Base-by-base conservation (phyloP, 495 filamentous ascomycete species). In the Talaromyces stipitatus region DNA sequence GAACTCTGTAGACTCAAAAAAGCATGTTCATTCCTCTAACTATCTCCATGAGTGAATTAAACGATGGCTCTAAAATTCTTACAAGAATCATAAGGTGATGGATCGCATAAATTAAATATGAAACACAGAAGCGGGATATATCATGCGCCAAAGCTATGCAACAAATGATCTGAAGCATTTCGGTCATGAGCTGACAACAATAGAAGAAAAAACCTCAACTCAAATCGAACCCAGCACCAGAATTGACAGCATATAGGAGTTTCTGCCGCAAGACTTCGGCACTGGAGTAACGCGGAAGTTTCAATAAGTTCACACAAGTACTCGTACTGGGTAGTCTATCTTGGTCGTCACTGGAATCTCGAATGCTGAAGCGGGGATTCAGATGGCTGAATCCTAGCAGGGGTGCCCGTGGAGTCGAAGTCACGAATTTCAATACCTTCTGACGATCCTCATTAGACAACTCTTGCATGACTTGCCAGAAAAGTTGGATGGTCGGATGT, bases 301-400 rank as follows among this genome's bases (percentile, higher is more conserved):
- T 99, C 32, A 99, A 69, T 55, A 97, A 69, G 68, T 99, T 99
- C 32, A 99, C 90, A 64, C 94, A 99, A 1, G 94, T 99, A 65
- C 94, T 97, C 18, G 94, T 92, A 66, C 90, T 97, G 23, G 95
- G 95, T 43, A 97, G 72, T 62, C 94, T 72, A 69, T 94, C 79
- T 55, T 82, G 69, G 64, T 97, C 91, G 29, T 76, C 76, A 6
- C 92, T 90, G 0, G 87, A 86, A 68, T 97, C 94, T 6, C 94
- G 75, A 50, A 99, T 97, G 61, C 85, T 91, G 66, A 99, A 99
- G 32, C 78, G 76, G 5, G 94, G 94, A 53, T 85, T 89, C 56
- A 99, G 74, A 58, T 91, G 85, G 18, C 81, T 83, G 70, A 99
- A 99, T 2, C 94, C 94, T 20, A 97, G 72, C 51, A 99, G 72